These are phyloP conservation scores for Schizosaccharomyces lindneri DNA, from an alignment of 805 yeast genomes.

Conservation along the genomic window DNA sequence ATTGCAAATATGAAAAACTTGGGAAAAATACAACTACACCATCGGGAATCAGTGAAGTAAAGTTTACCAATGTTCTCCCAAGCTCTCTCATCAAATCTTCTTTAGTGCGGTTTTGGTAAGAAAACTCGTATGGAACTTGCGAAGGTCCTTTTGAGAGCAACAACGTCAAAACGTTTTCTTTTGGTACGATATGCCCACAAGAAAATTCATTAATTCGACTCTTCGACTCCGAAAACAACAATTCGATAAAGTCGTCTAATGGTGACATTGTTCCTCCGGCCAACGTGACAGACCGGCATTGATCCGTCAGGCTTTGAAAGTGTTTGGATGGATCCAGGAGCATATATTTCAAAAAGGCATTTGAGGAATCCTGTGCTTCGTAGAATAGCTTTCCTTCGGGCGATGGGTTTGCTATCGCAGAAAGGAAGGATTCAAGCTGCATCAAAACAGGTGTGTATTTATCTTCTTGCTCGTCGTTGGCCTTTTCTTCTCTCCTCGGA, in stretches of 20 bases:
- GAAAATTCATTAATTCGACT: constrained; percentile 26
- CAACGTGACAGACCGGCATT: constrained; percentile 42
- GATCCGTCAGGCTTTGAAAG: constrained; percentile 39
- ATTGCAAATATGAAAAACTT: constrained; percentile 45
- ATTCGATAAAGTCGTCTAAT: constrained; percentile 33
- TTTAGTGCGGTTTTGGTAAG: constrained; percentile 37
- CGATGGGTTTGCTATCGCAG: constrained; percentile 45
- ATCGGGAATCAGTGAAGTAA: constrained; percentile 28
- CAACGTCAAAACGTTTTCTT: constrained; percentile 35
- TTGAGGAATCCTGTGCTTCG: constrained; percentile 3
- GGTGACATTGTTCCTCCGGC: constrained; percentile 98
- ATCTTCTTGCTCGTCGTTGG: not conserved
- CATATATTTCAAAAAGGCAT: constrained; percentile 32
- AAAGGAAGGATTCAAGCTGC: constrained; percentile 38
- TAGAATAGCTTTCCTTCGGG: constrained; percentile 51
- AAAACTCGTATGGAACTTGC: constrained; percentile 29
- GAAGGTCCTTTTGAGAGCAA: constrained; percentile 18
- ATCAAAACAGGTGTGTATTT: constrained; percentile 31
- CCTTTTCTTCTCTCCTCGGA: not conserved
- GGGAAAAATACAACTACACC: constrained; percentile 73
- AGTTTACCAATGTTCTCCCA: constrained; percentile 23
- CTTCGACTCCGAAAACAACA: constrained; percentile 34
- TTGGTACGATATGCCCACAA: constrained; percentile 71
- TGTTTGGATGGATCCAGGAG: constrained; percentile 54
- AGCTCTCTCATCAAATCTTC: constrained; percentile 21